A percentile compares a stretch with the other conserved stretches of the same genome.
Conservation (phyloP, 805 yeast species). For the Cyberlindnera bimundalis region DNA sequence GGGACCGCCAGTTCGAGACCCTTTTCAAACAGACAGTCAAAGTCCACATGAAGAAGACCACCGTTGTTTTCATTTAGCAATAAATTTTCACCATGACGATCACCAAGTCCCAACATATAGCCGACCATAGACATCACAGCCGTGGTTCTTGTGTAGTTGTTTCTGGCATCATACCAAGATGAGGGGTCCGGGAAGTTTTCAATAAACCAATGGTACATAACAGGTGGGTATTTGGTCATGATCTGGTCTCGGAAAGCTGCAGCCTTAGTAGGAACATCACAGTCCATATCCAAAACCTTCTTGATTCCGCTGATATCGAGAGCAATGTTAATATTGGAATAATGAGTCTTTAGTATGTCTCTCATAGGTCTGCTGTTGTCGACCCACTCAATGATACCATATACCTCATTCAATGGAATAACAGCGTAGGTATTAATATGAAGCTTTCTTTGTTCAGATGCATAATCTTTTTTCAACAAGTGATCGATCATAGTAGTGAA, state of each 20-base stretch:
- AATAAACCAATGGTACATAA: conserved; percentile 81
- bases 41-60: conserved; percentile 86
- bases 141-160: conserved; percentile 67
- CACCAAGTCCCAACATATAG: conserved; percentile 90
- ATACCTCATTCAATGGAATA: conserved; percentile 76
- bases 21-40: conserved; percentile 93
- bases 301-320: conserved; percentile 28
- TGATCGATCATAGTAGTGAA: conserved; percentile 84
- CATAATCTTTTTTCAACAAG: conserved; percentile 60
- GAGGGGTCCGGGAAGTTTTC: conserved; percentile 88
- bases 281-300: conserved; percentile 25
- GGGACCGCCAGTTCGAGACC: conserved; percentile 72
- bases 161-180: conserved; percentile 80
- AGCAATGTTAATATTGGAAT: conserved; percentile 38
- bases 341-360: conserved; percentile 47
- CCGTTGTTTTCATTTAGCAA: conserved; percentile 72
- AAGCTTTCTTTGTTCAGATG: conserved; percentile 68
- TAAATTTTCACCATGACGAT: conserved; percentile 92
- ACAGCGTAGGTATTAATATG: conserved; percentile 82
- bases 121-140: conserved; percentile 99
- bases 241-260: conserved; percentile 32
- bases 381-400: conserved; percentile 92
- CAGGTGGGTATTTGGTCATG: conserved; percentile 51
- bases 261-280: conserved; percentile 33
- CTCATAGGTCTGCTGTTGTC: conserved; percentile 71